A percentile compares a stretch with the other conserved stretches of the same genome.
Conservation (phyloP, 208 protist genomes). For the Leishmania guyanensis region DNA sequence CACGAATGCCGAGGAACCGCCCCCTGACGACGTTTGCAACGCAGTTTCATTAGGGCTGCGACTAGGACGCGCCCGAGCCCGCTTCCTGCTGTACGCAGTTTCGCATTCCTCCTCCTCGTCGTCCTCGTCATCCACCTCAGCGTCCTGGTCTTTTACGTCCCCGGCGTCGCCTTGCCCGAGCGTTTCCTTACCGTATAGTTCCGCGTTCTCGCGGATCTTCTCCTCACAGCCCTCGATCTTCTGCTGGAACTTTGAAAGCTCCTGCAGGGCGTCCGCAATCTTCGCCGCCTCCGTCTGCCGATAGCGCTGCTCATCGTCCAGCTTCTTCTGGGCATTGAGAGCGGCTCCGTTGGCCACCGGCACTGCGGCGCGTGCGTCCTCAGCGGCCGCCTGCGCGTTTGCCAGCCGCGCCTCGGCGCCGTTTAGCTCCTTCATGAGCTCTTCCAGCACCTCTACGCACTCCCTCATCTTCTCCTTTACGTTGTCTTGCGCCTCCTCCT, state of each 20-base stretch:
- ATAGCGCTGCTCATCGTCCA: conserved; percentile 86
- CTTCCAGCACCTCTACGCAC: conserved; percentile 50
- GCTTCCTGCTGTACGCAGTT: conserved; percentile 3
- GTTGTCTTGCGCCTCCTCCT: conserved; percentile 67
- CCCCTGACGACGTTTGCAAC: not conserved
- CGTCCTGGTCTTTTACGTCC: not conserved
- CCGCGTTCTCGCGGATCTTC: conserved; percentile 84
- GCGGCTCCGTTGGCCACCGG: conserved; percentile 61
- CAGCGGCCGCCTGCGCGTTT: conserved; percentile 52
- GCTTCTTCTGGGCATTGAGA: conserved; percentile 63
- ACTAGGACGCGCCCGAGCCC: not conserved
- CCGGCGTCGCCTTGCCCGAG: conserved; percentile 49
- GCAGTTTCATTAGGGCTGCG: not conserved
- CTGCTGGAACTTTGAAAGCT: conserved; percentile 85
- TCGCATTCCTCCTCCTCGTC: conserved; percentile 29
- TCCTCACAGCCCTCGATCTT: conserved; percentile 89
- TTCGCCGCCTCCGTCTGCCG: conserved; percentile 75
- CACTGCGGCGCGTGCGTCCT: conserved; percentile 63
- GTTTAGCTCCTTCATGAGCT: conserved; percentile 51
- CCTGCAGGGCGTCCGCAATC: conserved; percentile 80
- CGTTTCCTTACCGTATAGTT: conserved; percentile 88
- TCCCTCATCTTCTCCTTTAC: conserved; percentile 54
- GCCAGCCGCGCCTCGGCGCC: conserved; percentile 56
- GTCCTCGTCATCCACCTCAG: conserved; percentile 20
- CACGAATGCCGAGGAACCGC: not conserved